Base-by-base conservation (phyloP, 2,329 filamentous ascomycete species). In the Fusarium palustre region DNA sequence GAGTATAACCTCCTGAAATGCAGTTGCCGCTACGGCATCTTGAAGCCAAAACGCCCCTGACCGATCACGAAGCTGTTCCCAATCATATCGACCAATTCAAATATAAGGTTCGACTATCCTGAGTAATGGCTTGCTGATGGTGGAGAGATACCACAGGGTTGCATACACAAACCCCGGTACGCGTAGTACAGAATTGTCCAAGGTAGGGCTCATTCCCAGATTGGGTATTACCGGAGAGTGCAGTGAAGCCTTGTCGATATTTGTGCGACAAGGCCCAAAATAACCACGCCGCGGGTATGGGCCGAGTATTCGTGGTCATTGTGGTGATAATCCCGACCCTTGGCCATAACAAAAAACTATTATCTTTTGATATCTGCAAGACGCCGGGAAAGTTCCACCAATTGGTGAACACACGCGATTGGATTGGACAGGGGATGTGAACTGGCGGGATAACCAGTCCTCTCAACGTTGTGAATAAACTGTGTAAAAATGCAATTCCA, bases 351-450 rank as follows among this genome's bases (percentile, higher is more conserved):
- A 31, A 25, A 43, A 20, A 52, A 28, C 28, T 54, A 38, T 49
- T 42, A 33, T 48, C 39, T 55, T 15, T 47, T 39, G 34, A 55
- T 42, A 53, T 34, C 39, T 63, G 47, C 28, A 25, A 49, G 48
- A 25, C 42, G 43, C 28, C 18, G 31, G 36, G 39, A 22, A 70
- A 70, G 55, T 69, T 68, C 62, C 66, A 70, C 66, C 62, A 69
- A 68, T 69, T 30, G 10, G 28, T 30, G 28, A 30, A 10, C 28
- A 30, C 28, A 30, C 28, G 28, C 28, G 28, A 11, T 30, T 30
- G 28, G 28, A 30, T 11, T 36, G 38, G 6, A 41, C 22, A 34
- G 66, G 47, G 39, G 61, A 24, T 24, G 30, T 22, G 41, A 31
- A 47, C 22, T 8, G 41, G 31, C 25, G 20, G 24, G n/a, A 34